phyloP scores from a whole-genome alignment of 352 stramenopile genomes.

The Phytophthora syringae region DNA sequence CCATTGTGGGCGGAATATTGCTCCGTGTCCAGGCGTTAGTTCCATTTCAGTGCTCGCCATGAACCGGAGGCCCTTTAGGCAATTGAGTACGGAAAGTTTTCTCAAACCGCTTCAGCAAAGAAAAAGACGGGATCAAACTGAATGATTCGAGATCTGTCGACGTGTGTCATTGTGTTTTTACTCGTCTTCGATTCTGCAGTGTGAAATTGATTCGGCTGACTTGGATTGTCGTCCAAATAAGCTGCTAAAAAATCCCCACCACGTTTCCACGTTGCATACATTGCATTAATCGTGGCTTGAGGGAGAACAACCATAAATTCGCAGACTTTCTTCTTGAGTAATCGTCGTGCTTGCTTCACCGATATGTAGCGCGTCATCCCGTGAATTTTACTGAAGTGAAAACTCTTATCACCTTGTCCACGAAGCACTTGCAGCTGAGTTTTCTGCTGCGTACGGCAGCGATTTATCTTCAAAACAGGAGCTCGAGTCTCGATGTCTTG shows the following conservation, averaged over 20 bases:
- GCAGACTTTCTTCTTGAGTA: not conserved
- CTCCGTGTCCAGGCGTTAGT: not conserved
- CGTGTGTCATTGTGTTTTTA: not conserved
- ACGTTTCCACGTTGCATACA: slow-evolving; percentile 2
- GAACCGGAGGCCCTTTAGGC: not conserved
- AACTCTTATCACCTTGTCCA: not conserved
- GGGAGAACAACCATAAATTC: slow-evolving; percentile 5
- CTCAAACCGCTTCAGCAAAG: too few species aligned
- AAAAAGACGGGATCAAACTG: too few species aligned
- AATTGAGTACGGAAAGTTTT: slow-evolving; percentile 7
- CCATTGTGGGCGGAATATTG: slow-evolving; percentile 7
- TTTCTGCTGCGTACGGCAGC: slow-evolving; percentile 1
- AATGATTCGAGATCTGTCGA: not conserved
- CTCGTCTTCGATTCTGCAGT: not conserved
- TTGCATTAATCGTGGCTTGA: not conserved
- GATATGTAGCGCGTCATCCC: not conserved
- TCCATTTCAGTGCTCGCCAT: slow-evolving; percentile 11
- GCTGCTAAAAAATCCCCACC: not conserved
- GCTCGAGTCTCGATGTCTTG: not conserved
- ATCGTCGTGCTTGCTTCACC: not conserved
- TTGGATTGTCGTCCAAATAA: not conserved
- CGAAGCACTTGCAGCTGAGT: slow-evolving; percentile 1
- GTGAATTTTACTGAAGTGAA: slow-evolving; percentile 1
- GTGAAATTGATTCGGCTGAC: not conserved
- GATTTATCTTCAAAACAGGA: not conserved